Conservation (phyloP, 2,329 filamentous ascomycete genomes). For the Ceratocystis cubensis region DNA sequence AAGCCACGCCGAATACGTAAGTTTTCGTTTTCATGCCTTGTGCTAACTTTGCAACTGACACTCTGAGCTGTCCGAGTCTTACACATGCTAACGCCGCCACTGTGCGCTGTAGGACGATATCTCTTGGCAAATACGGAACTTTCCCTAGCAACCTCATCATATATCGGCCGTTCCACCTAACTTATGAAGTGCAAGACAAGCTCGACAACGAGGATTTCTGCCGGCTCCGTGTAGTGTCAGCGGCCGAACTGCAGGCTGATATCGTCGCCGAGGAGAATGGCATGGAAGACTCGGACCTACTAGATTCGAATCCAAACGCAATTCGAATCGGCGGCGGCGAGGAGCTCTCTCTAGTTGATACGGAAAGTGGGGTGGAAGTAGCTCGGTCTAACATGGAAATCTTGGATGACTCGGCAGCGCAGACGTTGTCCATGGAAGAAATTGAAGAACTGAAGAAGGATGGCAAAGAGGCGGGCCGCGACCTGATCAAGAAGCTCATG, state of each 20-base stretch:
- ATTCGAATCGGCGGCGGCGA: slow-evolving; percentile 30
- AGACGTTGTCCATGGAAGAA: slow-evolving; percentile 64
- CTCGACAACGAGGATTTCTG: slow-evolving; percentile 51
- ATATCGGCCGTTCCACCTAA: slow-evolving; percentile 81
- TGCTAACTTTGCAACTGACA: slow-evolving; percentile 13
- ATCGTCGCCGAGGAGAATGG: slow-evolving; percentile 41
- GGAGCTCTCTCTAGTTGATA: slow-evolving; percentile 34
- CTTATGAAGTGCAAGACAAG: slow-evolving; percentile 75
- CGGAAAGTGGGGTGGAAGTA: slow-evolving; percentile 33
- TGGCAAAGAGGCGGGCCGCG: slow-evolving; percentile 66
- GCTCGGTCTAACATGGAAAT: slow-evolving; percentile 47
- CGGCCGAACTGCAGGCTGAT: slow-evolving; percentile 73
- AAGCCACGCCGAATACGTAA: slow-evolving; percentile 49
- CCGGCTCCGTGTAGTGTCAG: slow-evolving; percentile 63
- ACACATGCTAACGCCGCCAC: slow-evolving; percentile 11
- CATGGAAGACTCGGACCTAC: slow-evolving; percentile 33
- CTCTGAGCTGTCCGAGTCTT: not conserved
- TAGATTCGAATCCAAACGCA: slow-evolving; percentile 34
- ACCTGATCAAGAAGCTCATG: slow-evolving; percentile 85
- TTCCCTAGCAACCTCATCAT: slow-evolving; percentile 84
- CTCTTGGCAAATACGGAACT: slow-evolving; percentile 81
- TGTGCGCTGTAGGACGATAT: slow-evolving; percentile 52
- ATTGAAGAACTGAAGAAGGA: slow-evolving; percentile 64
- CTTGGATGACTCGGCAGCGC: slow-evolving; percentile 51
- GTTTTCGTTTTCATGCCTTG: slow-evolving; percentile 19